Evolutionary conservation across 1,284 basidiomycete genomes (phyloP).

Genomic region (Schizophyllum amplum): DNA sequence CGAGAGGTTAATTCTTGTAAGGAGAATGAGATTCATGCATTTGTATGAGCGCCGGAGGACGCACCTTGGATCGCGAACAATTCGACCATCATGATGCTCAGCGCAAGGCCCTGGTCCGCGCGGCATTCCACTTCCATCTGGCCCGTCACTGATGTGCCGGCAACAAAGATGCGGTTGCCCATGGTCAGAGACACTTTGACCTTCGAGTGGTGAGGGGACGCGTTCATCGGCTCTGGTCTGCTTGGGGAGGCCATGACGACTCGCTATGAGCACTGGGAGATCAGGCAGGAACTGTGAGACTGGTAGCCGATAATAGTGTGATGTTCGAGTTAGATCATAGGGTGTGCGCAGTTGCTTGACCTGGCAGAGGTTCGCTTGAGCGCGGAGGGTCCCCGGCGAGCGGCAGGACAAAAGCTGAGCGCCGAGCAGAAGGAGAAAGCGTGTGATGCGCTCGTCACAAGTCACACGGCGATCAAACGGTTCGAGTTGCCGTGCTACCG

Average conservation of each 20-base stretch:
- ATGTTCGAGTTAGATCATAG: background rate
- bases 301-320: background rate
- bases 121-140: slow-evolving; percentile 72
- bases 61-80: slow-evolving; percentile 65
- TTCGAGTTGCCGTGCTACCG: no score
- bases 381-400: background rate
- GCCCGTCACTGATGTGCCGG: slow-evolving; percentile 56
- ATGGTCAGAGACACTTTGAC: slow-evolving; percentile 57
- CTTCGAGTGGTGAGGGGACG: slow-evolving; percentile 63
- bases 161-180: slow-evolving; percentile 49
- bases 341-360: background rate
- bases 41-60: slow-evolving; percentile 9
- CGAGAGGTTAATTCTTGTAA: slow-evolving; percentile 58
- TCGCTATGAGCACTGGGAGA: background rate
- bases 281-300: background rate
- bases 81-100: slow-evolving; percentile 68
- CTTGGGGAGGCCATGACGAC: slow-evolving; percentile 9
- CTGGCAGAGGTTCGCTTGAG: background rate
- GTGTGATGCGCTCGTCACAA: background rate
- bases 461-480: background rate
- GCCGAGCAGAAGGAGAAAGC: background rate
- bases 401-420: background rate
- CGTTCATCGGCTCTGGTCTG: slow-evolving; percentile 66
- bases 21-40: slow-evolving; percentile 5
- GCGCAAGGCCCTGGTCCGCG: slow-evolving; percentile 62